Base-by-base conservation (phyloP, 257 asterid species). In the Ophiorrhiza pumila region DNA sequence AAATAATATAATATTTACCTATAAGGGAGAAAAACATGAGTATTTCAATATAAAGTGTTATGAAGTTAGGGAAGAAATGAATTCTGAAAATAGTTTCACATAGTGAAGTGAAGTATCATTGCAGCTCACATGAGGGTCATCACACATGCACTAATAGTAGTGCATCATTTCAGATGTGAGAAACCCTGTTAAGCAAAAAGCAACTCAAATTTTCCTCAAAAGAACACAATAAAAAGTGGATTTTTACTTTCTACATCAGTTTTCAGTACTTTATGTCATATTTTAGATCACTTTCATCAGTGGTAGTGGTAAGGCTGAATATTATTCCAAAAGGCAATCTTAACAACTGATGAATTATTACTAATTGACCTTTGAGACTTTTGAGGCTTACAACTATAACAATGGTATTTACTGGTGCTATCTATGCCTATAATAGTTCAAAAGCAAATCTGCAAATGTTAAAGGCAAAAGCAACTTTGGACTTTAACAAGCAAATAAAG, bases 41-140 rank as follows among this genome's bases (percentile, higher is more conserved):
- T 14, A 56, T 65, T 42, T 52, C n/a, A 69, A 43, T 14, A 23
- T 42, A 65, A 17, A 53, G 35, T 56, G 39, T 49, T 58, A 25
- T 59, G 37, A 12, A 69, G 55, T 61, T 70, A 53, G 55, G 74
- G 55, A 64, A 2, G 71, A 18, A 61, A 73, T 37, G 31, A 49
- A 52, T 68, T n/a, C 8, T 11, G 56, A 58, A 13, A 65, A 25
- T 17, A 60, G 22, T 52, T 22, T 29, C 59, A 55, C 14, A 71
- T 23, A 52, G 73, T 39, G 61, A 20, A n/a, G n/a, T 53, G 49
- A 65, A 71, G 63, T 49, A 76, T 80, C 78, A 76, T 80, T 71
- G 61, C 65, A 15, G 18, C 62, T 46, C 72, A 74, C 83, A 68
- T 72, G 73, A 52, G 22, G 70, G 35, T 25, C 13, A n/a, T n/a